These are phyloP conservation scores for Graphilbum fragrans DNA, from an alignment of 2,329 filamentous ascomycete species.

Conservation along the genomic window DNA sequence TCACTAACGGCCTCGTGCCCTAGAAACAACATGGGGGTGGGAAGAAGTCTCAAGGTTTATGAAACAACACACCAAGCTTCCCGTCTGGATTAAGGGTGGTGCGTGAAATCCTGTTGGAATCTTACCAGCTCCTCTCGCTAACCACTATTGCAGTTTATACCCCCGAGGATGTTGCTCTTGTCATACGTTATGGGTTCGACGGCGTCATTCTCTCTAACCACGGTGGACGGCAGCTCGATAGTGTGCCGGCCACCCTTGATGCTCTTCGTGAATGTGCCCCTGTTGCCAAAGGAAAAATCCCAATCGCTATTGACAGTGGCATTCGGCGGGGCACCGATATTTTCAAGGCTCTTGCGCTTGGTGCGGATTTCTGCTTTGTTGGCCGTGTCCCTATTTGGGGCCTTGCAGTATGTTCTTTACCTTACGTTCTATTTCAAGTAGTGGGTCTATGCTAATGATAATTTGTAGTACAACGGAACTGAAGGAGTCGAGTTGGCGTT, in stretches of 20 bases:
- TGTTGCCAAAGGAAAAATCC: conserved; percentile 29
- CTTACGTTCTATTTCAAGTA: too few relatives aligned
- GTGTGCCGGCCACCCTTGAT: conserved; percentile 30
- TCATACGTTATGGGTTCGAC: conserved; percentile 6
- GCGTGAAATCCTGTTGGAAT: neutral
- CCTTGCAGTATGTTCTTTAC: conserved; percentile 14
- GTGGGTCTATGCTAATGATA: too few relatives aligned
- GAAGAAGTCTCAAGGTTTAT: conserved; percentile 35
- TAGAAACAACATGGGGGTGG: conserved; percentile 27
- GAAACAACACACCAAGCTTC: conserved; percentile 29
- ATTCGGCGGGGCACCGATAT: conserved; percentile 35
- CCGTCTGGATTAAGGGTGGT: conserved; percentile 33
- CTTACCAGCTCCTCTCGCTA: neutral
- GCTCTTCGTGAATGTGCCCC: conserved; percentile 30
- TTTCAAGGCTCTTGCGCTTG: conserved; percentile 38
- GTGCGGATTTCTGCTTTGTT: conserved; percentile 33
- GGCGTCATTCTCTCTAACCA: conserved; percentile 31
- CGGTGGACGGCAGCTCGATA: conserved; percentile 33
- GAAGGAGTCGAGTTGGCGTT: conserved; percentile 83
- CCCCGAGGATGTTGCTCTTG: conserved; percentile 11
- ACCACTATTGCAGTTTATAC: conserved; percentile 4
- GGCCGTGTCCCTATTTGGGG: conserved; percentile 38
- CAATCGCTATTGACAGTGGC: conserved; percentile 33
- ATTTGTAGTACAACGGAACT: conserved; percentile 42
- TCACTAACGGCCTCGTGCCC: too few relatives aligned